Base-by-base conservation (phyloP, 2,329 filamentous ascomycete species). In the Ophioceras dolichostomum region DNA sequence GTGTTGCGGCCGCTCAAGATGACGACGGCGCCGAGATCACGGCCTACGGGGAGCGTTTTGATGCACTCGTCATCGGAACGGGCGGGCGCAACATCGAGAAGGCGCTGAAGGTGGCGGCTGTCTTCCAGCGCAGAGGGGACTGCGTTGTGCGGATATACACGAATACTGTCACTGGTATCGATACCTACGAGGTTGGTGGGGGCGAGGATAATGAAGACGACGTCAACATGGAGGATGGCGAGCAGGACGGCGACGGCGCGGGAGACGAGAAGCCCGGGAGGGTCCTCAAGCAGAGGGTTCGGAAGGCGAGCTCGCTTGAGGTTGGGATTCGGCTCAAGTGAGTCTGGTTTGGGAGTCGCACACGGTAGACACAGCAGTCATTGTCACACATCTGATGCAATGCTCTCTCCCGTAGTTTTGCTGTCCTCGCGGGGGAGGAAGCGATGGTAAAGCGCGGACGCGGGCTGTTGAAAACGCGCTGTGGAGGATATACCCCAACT, bases 1-100 rank as follows among this genome's bases (percentile, higher is more conserved):
- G 32, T 34, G 32, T 21, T 84, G 36, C 62, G 66, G 51, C 84
- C 79, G 32, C 68, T 71, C 62, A 55, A 1, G 58, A 56, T 1
- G 52, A 43, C 18, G 49, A 46, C 5, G 45, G 40, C 13, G 45
- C 40, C 24, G 46, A 47, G 19, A 27, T 21, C 10, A n/a, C 21
- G 4, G 28, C 12, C 10, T 21, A 39, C 41, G 34, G 45, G 44
- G 16, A 37, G 37, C 3, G 41, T 27, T 37, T 37, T 28, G 28
- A 30, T 20, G 36, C 27, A 10, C 28, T 37, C 16, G 36, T 37
- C 5, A 29, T 37, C 8, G 36, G 36, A 14, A 24, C 36, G 36
- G 36, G 36, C 29, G 36, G 28, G 16, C 36, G 17, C 28, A 37
- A 37, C 29, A 37, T 37, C 2, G 36, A 37, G 19, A 37, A 37